Percentiles rank a stretch among this genome's conserved stretches.
Evolutionary conservation across 2,329 filamentous ascomycete species (phyloP).

Genomic region (Stachybotrys echinatus): DNA sequence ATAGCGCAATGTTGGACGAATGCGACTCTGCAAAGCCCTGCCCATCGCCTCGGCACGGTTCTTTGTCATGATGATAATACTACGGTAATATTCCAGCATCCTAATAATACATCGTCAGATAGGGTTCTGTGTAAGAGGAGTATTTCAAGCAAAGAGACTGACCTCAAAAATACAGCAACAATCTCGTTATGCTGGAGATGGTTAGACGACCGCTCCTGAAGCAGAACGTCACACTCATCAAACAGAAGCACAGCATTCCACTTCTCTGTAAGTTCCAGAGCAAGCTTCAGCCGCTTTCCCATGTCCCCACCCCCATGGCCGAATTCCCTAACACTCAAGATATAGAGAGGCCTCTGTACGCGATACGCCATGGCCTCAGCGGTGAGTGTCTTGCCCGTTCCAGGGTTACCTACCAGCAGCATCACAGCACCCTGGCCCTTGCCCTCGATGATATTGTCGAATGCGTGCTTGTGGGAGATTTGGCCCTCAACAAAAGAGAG

Average conservation of each 20-base stretch:
- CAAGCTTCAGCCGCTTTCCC: constrained; percentile 39
- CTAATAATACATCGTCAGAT: neutral
- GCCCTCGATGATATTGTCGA: constrained; percentile 36
- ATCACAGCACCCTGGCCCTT: constrained; percentile 40
- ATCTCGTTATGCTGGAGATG: constrained; percentile 44
- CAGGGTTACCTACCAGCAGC: constrained; percentile 38
- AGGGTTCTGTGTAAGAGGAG: too few relatives aligned
- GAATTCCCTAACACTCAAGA: constrained; percentile 41
- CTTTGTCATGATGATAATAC: constrained; percentile 40
- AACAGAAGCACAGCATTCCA: constrained; percentile 48
- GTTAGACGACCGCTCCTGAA: constrained; percentile 37
- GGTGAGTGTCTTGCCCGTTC: constrained; percentile 41
- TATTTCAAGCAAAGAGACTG: constrained; percentile 9
- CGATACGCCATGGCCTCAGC: constrained; percentile 38
- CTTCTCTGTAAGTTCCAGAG: constrained; percentile 40
- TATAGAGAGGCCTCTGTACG: constrained; percentile 37
- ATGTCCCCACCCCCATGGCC: constrained; percentile 36
- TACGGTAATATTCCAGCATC: constrained; percentile 37
- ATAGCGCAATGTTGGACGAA: constrained; percentile 43
- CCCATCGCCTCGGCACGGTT: constrained; percentile 38
- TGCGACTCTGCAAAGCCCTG: constrained; percentile 38
- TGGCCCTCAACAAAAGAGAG: constrained; percentile 36
- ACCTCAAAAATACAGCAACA: constrained; percentile 40
- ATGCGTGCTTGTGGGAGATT: constrained; percentile 4
- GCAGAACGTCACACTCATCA: constrained; percentile 50